These are phyloP conservation scores for Pyrus hybrid DNA, from an alignment of 331 rosid genomes.

Conservation along the genomic window DNA sequence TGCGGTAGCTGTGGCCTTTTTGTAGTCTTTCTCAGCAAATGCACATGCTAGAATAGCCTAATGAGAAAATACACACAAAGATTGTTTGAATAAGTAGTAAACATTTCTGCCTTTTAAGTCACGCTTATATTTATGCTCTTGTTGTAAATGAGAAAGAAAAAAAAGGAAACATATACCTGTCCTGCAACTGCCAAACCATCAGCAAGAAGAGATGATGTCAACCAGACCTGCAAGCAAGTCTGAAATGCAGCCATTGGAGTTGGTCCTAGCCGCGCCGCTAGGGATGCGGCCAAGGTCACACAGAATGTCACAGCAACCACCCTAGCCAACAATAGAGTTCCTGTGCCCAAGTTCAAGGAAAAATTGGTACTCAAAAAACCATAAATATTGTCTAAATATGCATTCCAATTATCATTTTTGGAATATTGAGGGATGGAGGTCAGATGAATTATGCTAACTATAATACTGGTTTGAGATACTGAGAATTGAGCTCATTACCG, in stretches of 20 bases:
- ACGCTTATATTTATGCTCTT: not conserved
- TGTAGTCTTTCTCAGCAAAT: constrained; percentile 73
- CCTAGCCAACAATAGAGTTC: constrained; percentile 61
- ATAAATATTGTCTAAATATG: too few species aligned
- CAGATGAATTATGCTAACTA: not conserved
- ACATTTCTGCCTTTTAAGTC: not conserved
- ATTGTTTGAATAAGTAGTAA: not conserved
- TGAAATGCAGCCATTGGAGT: constrained; percentile 97
- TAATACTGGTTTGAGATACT: not conserved
- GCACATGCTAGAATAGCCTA: constrained; percentile 93
- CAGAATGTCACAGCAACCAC: constrained; percentile 93
- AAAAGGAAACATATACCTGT: constrained; percentile 44
- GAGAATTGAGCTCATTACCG: constrained; percentile 33
- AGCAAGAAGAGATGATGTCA: constrained; percentile 90
- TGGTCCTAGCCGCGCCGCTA: constrained; percentile 85
- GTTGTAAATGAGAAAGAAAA: not conserved
- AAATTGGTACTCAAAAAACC: not conserved
- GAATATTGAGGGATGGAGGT: not conserved
- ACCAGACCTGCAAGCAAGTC: constrained; percentile 88
- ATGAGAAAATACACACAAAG: not conserved
- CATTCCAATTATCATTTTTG: not conserved
- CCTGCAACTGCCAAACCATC: constrained; percentile 93
- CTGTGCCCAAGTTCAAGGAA: constrained; percentile 24
- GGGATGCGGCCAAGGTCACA: constrained; percentile 79
- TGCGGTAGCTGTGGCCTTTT: constrained; percentile 54